phyloP scores from a whole-genome alignment of 345 rosid species.

The Linum lewisii region DNA sequence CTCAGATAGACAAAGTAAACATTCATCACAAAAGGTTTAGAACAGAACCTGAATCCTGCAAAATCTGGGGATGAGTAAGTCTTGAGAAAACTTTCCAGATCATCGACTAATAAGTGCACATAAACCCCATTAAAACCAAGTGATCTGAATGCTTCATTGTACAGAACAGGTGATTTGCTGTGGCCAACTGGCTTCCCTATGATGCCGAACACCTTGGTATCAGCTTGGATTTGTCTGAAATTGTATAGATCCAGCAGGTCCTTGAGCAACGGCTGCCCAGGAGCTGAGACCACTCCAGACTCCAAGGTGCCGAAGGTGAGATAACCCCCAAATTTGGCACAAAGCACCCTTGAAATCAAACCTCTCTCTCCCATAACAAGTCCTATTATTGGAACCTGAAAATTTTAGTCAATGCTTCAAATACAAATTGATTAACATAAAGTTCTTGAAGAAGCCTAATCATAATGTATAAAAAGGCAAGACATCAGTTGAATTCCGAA shows the following conservation, averaged over 20 bases:
- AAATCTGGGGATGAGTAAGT: slow-evolving; percentile 77
- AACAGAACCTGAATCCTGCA: slow-evolving; percentile 75
- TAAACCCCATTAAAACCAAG: slow-evolving; percentile 66
- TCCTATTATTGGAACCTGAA: slow-evolving; percentile 81
- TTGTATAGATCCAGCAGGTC: slow-evolving; percentile 72
- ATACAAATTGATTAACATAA: not conserved
- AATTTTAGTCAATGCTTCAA: slow-evolving; percentile 5
- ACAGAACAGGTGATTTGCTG: slow-evolving; percentile 85
- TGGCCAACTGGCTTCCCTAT: slow-evolving; percentile 92
- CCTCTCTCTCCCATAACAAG: slow-evolving; percentile 94
- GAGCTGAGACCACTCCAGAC: slow-evolving; percentile 70
- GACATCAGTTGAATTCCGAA: not conserved
- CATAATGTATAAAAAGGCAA: not conserved
- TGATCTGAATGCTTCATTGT: slow-evolving; percentile 84
- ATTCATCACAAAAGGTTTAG: no score
- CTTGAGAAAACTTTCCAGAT: slow-evolving; percentile 55
- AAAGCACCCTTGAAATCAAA: slow-evolving; percentile 75
- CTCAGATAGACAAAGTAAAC: no score
- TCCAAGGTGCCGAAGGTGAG: slow-evolving; percentile 89
- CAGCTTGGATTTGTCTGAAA: slow-evolving; percentile 74
- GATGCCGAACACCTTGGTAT: slow-evolving; percentile 77
- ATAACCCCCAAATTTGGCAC: slow-evolving; percentile 84
- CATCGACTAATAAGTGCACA: slow-evolving; percentile 74
- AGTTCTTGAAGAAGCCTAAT: not conserved
- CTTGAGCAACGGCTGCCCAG: slow-evolving; percentile 83